A percentile compares a stretch with the other conserved stretches of the same genome.
Conservation (phyloP, 768 basidiomycete species). For the Mycena galopus region DNA sequence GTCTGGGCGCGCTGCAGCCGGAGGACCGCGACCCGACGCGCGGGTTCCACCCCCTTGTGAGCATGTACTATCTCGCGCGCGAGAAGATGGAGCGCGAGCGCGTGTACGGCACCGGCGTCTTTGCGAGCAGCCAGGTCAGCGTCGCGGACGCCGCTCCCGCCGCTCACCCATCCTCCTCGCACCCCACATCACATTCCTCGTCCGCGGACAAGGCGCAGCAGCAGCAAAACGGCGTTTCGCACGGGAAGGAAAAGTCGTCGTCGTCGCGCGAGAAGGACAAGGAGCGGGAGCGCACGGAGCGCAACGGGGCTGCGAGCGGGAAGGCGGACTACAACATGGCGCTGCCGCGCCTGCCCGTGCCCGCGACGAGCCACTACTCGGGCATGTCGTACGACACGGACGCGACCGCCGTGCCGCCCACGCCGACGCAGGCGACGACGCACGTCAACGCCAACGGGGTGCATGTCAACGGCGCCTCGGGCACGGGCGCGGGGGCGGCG, state of each 20-base stretch:
- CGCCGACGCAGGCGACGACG: background rate
- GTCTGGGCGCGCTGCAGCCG: constrained; percentile 10
- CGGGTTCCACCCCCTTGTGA: constrained; percentile 95
- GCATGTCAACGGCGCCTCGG: constrained; percentile 23
- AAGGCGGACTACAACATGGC: constrained; percentile 87
- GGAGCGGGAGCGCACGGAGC: background rate
- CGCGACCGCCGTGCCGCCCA: constrained; percentile 35
- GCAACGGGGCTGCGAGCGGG: constrained; percentile 45
- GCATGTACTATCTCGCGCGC: constrained; percentile 95
- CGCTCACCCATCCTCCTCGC: too few species aligned
- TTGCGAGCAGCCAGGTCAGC: constrained; percentile 91
- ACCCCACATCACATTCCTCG: background rate
- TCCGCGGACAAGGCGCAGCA: background rate
- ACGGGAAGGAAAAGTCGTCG: background rate
- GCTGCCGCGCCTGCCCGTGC: constrained; percentile 45
- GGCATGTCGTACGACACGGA: constrained; percentile 83
- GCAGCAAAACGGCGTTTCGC: background rate
- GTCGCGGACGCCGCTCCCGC: constrained; percentile 48
- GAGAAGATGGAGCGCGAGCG: constrained; percentile 96
- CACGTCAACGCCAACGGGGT: background rate
- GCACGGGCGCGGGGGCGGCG: background rate
- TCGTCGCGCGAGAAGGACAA: constrained; percentile 10
- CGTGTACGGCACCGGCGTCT: constrained; percentile 94
- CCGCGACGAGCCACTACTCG: constrained; percentile 73
- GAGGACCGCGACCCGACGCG: constrained; percentile 84